Evolutionary conservation across 495 filamentous ascomycete species (phyloP).

Genomic region (Echria macrotheca): DNA sequence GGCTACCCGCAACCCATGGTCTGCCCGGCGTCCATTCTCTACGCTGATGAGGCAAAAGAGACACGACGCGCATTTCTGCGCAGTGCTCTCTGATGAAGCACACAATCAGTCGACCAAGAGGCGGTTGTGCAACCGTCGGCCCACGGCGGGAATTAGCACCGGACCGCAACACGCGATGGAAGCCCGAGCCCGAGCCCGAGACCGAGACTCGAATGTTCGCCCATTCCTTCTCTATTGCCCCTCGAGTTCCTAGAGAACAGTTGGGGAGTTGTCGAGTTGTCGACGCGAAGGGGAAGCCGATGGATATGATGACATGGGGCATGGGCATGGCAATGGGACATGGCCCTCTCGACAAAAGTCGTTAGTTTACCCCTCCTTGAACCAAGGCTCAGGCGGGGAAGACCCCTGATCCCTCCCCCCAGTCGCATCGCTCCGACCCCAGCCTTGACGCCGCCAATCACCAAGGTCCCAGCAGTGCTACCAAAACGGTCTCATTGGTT

Average conservation of each 20-base stretch:
- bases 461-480: background rate
- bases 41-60: background rate
- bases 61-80: background rate
- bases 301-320: too few species aligned
- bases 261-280: too few species aligned
- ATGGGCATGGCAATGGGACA: too few species aligned
- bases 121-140: background rate
- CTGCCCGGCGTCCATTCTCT: background rate
- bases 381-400: too few species aligned
- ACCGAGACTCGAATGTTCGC: too few species aligned
- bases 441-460: slow-evolving; percentile 3
- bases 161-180: slow-evolving; percentile 3
- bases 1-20: background rate
- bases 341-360: too few species aligned
- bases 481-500: background rate
- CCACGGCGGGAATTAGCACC: slow-evolving; percentile 1
- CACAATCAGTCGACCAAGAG: background rate
- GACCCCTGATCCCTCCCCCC: too few species aligned
- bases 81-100: too few species aligned
- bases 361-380: too few species aligned
- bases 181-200: too few species aligned
- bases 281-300: background rate
- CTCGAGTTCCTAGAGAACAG: too few species aligned
- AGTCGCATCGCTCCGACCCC: slow-evolving; percentile 6
- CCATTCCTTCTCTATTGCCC: too few species aligned